Base-by-base conservation (phyloP, 2,329 filamentous ascomycete genomes). In the Bertia moriformis region DNA sequence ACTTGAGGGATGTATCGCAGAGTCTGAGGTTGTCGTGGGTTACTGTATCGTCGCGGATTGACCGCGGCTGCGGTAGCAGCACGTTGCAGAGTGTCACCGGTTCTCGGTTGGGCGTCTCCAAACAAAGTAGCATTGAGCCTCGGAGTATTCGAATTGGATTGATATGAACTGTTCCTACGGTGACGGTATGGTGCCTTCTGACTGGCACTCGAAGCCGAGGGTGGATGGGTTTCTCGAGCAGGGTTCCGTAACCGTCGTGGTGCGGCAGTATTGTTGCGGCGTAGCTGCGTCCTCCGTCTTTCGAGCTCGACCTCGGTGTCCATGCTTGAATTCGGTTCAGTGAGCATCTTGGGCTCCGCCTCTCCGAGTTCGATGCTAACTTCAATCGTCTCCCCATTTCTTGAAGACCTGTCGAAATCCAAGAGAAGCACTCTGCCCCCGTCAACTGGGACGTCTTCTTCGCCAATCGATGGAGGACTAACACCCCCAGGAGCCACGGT, bases 401-500 rank as follows among this genome's bases (percentile, higher is more conserved):
- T 17, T 35, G 32, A 10, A 17, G 32, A 35, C 15, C 32, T 7
- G 10, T 35, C 32, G 17, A 35, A 35, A 18, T 35, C 32, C 10
- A 35, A 17, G 15, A 35, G 10, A 17, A 35, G 32, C 10, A 35
- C 10, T 35, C 32, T 35, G 12, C 32, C 32, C 10, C 32, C 32
- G 15, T 35, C 32, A 35, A 35, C 32, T 10, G 32, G 32, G 32
- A 35, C 15, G 17, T 35, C 32, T 35, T 35, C 32, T 7, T 17
- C 15, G 32, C 32, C 32, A 18, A 35, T 12, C 15, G 32, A 7
- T 14, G 10, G 32, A 35, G 32, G 15, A 35, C 32, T 10, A 15
- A 35, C 32, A 12, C 32, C 32, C 7, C 32, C 32, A 35, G 32
- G 32, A 35, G 32, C 32, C 17, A 35, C 32, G 7, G 32, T 15